Base-by-base conservation (phyloP, 2,329 filamentous ascomycete species). In the Nemania abortiva region DNA sequence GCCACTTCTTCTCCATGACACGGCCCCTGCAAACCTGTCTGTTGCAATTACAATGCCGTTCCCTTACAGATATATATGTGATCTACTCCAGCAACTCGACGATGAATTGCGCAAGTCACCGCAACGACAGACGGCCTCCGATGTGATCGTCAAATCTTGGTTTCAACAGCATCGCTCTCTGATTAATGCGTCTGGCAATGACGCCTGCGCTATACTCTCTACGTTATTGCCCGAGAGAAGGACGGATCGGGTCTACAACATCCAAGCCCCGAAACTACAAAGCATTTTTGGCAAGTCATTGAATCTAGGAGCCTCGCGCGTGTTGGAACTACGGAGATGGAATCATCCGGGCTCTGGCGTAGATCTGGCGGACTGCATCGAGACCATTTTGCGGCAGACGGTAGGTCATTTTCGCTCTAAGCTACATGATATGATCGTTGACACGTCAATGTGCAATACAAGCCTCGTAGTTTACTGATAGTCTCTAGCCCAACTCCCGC, bases 201-300 rank as follows among this genome's bases (percentile, higher is more conserved):
- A 90, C 74, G 83, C 85, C 1, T 82, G 88, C 1, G 91, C 92
- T 2, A 81, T 97, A 1, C 82, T 97, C 0, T 95, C 92, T 1
- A 90, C 91, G 2, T 80, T 98, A 0, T 86, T 97, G 0, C 93
- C 94, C 0, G 90, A 94, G 70, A 90, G 87, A 72, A 86, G 94
- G 62, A 90, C 89, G 2, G 94, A 97, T 76, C 88, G 93, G 31
- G 92, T 95, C 1, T 97, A 95, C 77, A 87, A 85, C 45, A 84
- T 97, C 1, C 88, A 92, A 75, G 82, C 88, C 6, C 77, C 81
- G 9, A 84, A 82, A 0, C 83, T 97, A 0, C 87, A 90, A 65
- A 88, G 86, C 60, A 87, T 93, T n/a, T 84, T 97, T 18, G 87
- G 86, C 2, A 87, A 90, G 37, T 87, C 88, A 22, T 83, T 95